A percentile compares a stretch with the other conserved stretches of the same genome.
Conservation (phyloP, 495 filamentous ascomycete genomes). For the Xylaria venustula region DNA sequence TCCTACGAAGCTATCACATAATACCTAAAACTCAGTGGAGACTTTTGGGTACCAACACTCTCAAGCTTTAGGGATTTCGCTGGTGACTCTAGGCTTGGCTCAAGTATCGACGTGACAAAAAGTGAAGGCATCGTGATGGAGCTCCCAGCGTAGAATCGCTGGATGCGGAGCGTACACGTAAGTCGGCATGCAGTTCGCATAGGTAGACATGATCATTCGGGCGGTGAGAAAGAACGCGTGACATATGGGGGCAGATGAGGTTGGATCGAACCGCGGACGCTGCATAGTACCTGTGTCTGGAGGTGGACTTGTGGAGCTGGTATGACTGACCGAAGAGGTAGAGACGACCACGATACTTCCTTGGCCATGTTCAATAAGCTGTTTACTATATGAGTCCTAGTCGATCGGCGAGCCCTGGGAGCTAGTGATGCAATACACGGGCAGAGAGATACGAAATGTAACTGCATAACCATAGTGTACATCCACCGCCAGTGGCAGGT, state of each 20-base stretch:
- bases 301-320: slow-evolving; percentile 7
- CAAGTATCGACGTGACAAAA: slow-evolving; percentile 1
- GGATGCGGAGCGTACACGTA: slow-evolving; percentile 15
- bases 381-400: slow-evolving; percentile 1
- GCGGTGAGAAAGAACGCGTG: slow-evolving; percentile 18
- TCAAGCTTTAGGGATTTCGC: slow-evolving; percentile 2
- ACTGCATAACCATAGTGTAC: slow-evolving; percentile 4
- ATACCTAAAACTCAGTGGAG: slow-evolving; percentile 2
- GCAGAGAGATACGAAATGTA: slow-evolving; percentile 8
- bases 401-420: slow-evolving; percentile 12
- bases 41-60: slow-evolving; percentile 12
- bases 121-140: slow-evolving; percentile 21
- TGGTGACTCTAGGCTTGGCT: background rate
- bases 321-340: slow-evolving; percentile 9
- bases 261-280: slow-evolving; percentile 5
- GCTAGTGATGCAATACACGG: slow-evolving; percentile 13
- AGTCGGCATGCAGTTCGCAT: slow-evolving; percentile 20
- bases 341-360: slow-evolving; percentile 7
- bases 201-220: slow-evolving; percentile 11
- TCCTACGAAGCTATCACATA: background rate
- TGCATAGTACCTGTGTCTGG: background rate
- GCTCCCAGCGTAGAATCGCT: slow-evolving; percentile 8
- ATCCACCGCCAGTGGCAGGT: slow-evolving; percentile 2
- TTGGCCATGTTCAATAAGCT: slow-evolving; percentile 2
- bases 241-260: slow-evolving; percentile 11